These are phyloP conservation scores for Ceratocystis eucalypticola DNA, from an alignment of 2,329 filamentous ascomycete species.

Conservation along the genomic window DNA sequence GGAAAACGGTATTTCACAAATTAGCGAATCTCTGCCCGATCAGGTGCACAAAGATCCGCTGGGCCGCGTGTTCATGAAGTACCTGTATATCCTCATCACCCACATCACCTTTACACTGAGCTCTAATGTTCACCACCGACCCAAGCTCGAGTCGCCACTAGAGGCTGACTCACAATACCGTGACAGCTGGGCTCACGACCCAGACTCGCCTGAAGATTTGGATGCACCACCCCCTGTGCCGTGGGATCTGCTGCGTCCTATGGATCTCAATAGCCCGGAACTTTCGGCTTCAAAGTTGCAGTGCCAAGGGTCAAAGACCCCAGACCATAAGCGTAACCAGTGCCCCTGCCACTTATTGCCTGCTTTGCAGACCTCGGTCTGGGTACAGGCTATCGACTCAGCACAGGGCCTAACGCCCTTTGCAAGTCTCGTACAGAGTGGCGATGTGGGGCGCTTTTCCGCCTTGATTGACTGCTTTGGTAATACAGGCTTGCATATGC, in stretches of 20 bases:
- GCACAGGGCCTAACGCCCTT: neutral
- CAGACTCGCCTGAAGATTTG: conserved; percentile 22
- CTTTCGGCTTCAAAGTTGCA: neutral
- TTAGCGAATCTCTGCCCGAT: conserved; percentile 6
- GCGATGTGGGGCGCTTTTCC: conserved; percentile 7
- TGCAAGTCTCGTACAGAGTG: conserved; percentile 2
- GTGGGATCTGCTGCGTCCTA: conserved; percentile 36
- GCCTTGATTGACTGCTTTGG: conserved; percentile 30
- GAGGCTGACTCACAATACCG: neutral
- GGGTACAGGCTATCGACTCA: conserved; percentile 22
- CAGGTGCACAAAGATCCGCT: neutral
- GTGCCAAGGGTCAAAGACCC: conserved; percentile 13
- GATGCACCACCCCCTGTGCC: conserved; percentile 28
- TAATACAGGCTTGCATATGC: conserved; percentile 36
- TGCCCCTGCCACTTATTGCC: conserved; percentile 25
- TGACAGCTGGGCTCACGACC: conserved; percentile 22
- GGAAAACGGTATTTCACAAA: conserved; percentile 10
- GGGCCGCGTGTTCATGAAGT: conserved; percentile 13
- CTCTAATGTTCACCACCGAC: conserved; percentile 15
- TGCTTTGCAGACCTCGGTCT: conserved; percentile 23
- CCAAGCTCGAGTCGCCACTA: conserved; percentile 6
- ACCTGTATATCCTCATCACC: conserved; percentile 16
- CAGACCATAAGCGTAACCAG: conserved; percentile 22
- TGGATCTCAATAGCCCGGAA: conserved; percentile 13
- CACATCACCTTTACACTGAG: neutral